Evolutionary conservation across 495 filamentous ascomycete species (phyloP).

Genomic region (Bombardia bombarda): DNA sequence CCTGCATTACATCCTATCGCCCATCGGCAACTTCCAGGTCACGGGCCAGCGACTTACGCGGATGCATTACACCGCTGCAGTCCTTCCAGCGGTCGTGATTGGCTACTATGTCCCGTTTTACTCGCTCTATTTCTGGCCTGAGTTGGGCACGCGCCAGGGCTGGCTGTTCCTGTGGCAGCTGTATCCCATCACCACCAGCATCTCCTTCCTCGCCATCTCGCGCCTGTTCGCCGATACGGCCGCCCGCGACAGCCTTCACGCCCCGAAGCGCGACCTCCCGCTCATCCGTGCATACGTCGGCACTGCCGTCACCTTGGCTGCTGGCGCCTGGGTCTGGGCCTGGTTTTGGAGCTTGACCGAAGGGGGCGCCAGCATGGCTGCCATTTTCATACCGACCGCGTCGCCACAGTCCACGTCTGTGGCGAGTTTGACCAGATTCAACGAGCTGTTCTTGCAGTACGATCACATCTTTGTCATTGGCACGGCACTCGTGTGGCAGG

Average conservation of each 20-base stretch:
- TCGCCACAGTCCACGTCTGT: too few relatives aligned
- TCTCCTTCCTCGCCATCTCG: slow-evolving; percentile 2
- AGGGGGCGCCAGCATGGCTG: not conserved
- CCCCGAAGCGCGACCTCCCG: not conserved
- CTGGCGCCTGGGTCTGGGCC: slow-evolving; percentile 1
- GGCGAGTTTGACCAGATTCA: not conserved
- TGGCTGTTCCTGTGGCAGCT: not conserved
- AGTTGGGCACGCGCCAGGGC: not conserved
- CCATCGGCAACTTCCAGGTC: slow-evolving; percentile 3
- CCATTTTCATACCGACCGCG: too few relatives aligned
- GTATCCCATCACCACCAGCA: not conserved
- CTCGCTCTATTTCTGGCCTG: not conserved
- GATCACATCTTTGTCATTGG: slow-evolving; percentile 6
- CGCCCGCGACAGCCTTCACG: not conserved
- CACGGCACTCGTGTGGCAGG: slow-evolving; percentile 1
- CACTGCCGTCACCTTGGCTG: not conserved
- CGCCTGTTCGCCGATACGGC: not conserved
- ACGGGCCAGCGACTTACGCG: slow-evolving; percentile 5
- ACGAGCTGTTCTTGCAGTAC: slow-evolving; percentile 2
- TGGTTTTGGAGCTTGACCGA: not conserved
- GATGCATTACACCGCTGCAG: slow-evolving; percentile 5
- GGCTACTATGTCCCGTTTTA: not conserved
- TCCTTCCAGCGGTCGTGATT: not conserved
- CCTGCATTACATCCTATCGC: slow-evolving; percentile 10
- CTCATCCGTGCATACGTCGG: not conserved